Conservation (phyloP, 164 flowering plant genomes). For the Houttuynia cordata region DNA sequence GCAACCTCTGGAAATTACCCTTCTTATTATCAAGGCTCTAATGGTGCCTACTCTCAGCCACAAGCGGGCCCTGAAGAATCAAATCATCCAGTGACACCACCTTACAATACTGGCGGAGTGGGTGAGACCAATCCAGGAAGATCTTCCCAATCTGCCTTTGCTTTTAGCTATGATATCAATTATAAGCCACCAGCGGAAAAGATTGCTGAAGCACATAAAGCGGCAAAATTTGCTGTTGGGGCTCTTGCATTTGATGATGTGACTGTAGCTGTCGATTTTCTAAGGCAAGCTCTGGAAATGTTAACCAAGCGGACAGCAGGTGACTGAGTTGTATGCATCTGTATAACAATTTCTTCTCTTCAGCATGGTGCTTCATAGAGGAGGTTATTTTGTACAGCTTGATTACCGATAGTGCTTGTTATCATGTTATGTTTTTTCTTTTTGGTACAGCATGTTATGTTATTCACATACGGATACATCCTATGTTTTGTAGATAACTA, state of each 20-base stretch:
- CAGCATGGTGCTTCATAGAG: no score
- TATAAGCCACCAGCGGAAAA: slow-evolving; percentile 82
- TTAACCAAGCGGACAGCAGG: slow-evolving; percentile 81
- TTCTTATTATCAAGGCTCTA: slow-evolving; percentile 47
- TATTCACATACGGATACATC: no score
- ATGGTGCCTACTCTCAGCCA: slow-evolving; percentile 31
- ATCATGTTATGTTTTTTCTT: no score
- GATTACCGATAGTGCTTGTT: no score
- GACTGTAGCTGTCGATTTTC: slow-evolving; percentile 61
- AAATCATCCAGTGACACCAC: slow-evolving; percentile 10
- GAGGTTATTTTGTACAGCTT: no score
- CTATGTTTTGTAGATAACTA: no score
- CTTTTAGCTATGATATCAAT: slow-evolving; percentile 54
- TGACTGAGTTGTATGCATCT: slow-evolving; percentile 23
- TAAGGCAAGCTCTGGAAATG: slow-evolving; percentile 72
- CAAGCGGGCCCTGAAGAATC: slow-evolving; percentile 1
- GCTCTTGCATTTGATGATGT: slow-evolving; percentile 99
- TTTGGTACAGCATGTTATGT: no score
- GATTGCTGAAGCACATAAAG: slow-evolving; percentile 94
- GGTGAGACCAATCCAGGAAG: slow-evolving; percentile 19
- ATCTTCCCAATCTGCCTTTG: slow-evolving; percentile 20
- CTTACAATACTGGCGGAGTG: slow-evolving; percentile 17
- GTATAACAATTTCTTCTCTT: no score
- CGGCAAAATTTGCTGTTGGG: slow-evolving; percentile 97
- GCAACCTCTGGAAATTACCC: slow-evolving; percentile 61